Evolutionary conservation across 2,329 filamentous ascomycete species (phyloP), one percentile per base, ranked within the genome.

Genomic region (Apiospora rasikravindrae): DNA sequence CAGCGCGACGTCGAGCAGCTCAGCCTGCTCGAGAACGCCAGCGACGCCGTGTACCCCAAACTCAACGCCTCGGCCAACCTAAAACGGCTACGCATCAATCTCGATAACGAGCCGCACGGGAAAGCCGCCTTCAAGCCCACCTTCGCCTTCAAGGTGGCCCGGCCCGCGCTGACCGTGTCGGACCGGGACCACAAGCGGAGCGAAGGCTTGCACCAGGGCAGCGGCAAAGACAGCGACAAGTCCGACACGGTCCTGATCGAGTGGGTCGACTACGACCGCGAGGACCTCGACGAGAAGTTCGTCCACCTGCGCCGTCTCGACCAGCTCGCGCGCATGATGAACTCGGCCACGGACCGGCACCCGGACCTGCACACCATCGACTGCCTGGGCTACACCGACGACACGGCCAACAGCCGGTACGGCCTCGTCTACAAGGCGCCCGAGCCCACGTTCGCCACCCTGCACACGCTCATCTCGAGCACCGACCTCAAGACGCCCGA

Each of bases 321-420:
- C 74, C 85, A 86, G 74, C 81, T 86, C 22, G 84, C 85, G 26
- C 80, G 82, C 51, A 85, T 86, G 83, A 84, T 85, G 78, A 84
- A 85, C 76, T 84, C 83, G 26, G 83, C 83, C 10, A 85, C 83
- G 0, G 77, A 81, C 57, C 80, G 81, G 61, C 84, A 86, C 72
- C 85, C 85, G 33, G 85, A 86, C 73, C 81, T 86, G 10, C 84
- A 85, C 76, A 84, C 83, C 73, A 79, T 86, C 57, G 83, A 86
- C 78, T 86, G 85, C 74, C 76, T 86, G 1, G 85, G 85, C 67
- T 87, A 86, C 77, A 82, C 83, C 5, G 84, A 86, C 74, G 85
- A 86, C 72, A 70, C 77, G 0, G 75, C 76, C 61, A 76, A 77
- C 69, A 78, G 73, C 42, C 83, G 84, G 70, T 86, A 86, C 75